Base-by-base conservation (phyloP, 176 grass and related monocot genomes). In the Aegilops sharonensis region DNA sequence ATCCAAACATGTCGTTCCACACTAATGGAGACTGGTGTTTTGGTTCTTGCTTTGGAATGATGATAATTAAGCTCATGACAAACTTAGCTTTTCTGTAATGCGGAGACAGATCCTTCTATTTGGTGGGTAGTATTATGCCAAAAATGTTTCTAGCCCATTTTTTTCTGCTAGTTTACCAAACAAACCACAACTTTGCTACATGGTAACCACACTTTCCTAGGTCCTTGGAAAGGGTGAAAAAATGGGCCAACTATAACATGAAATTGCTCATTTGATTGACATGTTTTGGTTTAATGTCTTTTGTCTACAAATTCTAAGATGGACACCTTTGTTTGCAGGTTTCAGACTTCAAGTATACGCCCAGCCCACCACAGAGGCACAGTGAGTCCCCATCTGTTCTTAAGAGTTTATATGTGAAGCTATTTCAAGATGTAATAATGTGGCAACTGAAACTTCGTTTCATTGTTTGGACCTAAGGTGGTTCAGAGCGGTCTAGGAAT, bases 331-430 rank as follows among this genome's bases (percentile, higher is more conserved):
- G 17, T 69, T 77, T 84, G 62, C 79, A 86, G 85, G 69, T 63
- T 32, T 85, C 86, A 80, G 94, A 89, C 36, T 89, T 87, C 59
- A 83, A 71, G 64, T 82, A 81, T 72, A 85, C 91, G 17, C 89
- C 91, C 24, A 91, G 85, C 69, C 86, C 86, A 72, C 86, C 86
- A 78, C 84, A 78, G 40, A 78, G 72, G 13, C 89, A 91, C 29
- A 95, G 91, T 95, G 84, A 89, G 89, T 77, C 66, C 39, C 52
- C 6, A 74, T 57, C 32, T 50, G 40, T 30, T 29, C n/a, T 62
- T 70, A 57, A 57, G 64, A 59, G 35, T n/a, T 59, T 81, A 30
- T 81, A 65, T 14, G 9, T 8, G 75, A 21, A 31, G 18, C 29
- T 23, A 29, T 69, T 85, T 11, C 2, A 2, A 69, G 61, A 52